A percentile compares a stretch with the other conserved stretches of the same genome.
phyloP scores from a whole-genome alignment of 257 asterid species.

The Striga asiatica region DNA sequence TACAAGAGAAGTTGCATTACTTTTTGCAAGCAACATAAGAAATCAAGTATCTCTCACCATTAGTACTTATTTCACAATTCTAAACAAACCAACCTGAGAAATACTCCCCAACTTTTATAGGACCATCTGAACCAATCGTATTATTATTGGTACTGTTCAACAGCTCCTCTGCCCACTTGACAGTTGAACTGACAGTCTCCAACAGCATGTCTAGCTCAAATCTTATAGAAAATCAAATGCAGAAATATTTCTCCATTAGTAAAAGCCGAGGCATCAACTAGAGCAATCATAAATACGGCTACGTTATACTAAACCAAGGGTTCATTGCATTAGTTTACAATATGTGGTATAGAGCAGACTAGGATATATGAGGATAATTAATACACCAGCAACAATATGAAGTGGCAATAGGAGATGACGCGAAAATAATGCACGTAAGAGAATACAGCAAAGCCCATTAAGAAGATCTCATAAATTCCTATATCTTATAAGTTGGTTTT shows the following conservation, averaged over 20 bases:
- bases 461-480: too few relatives aligned
- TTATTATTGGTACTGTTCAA: slow-evolving; percentile 46
- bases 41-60: not conserved
- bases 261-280: slow-evolving; percentile 6
- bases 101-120: slow-evolving; percentile 51
- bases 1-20: not conserved
- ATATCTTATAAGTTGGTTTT: not conserved
- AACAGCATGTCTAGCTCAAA: slow-evolving; percentile 90
- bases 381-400: not conserved
- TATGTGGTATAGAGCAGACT: not conserved
- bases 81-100: slow-evolving; percentile 69
- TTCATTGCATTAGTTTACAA: not conserved
- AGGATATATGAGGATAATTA: not conserved
- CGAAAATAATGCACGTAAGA: not conserved
- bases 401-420: not conserved
- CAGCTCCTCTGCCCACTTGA: slow-evolving; percentile 74
- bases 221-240: slow-evolving; percentile 28
- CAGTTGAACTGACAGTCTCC: slow-evolving; percentile 70
- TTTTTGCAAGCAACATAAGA: not conserved
- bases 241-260: slow-evolving; percentile 3
- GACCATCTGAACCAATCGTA: slow-evolving; percentile 39
- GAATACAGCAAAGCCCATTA: too few relatives aligned
- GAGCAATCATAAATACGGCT: too few relatives aligned
- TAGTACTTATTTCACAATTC: slow-evolving; percentile 1
- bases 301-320: not conserved